Evolutionary conservation across 2,329 filamentous ascomycete species (phyloP).

Genomic region (Ascomycota sp.): DNA sequence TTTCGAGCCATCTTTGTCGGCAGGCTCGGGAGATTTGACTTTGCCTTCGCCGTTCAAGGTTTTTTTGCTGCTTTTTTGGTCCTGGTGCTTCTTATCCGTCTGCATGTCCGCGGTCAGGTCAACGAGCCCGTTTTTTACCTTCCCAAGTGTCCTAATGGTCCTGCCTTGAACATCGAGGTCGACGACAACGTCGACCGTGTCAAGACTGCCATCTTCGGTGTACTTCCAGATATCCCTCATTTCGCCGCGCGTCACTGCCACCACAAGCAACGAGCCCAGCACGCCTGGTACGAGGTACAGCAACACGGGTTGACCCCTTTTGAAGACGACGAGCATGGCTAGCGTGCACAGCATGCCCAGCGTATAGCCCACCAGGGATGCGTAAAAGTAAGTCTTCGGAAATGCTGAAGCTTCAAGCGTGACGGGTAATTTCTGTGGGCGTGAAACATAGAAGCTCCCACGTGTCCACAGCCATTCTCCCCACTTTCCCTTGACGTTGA

Average conservation of each 20-base stretch:
- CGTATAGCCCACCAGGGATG: slow-evolving; percentile 56
- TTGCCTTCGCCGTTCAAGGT: slow-evolving; percentile 1
- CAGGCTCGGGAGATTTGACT: slow-evolving; percentile 1
- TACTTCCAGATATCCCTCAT: slow-evolving; percentile 60
- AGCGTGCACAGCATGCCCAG: slow-evolving; percentile 61
- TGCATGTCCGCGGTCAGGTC: slow-evolving; percentile 13
- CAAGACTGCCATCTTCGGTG: slow-evolving; percentile 47
- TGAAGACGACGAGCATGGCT: slow-evolving; percentile 53
- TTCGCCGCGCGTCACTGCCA: slow-evolving; percentile 52
- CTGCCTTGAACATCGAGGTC: slow-evolving; percentile 30
- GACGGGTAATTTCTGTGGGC: slow-evolving; percentile 8
- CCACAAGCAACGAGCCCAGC: slow-evolving; percentile 52
- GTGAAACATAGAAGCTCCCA: slow-evolving; percentile 7
- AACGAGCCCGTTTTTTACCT: slow-evolving; percentile 16
- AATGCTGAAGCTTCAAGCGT: slow-evolving; percentile 32
- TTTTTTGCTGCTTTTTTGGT: slow-evolving; percentile 5
- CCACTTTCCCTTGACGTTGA: slow-evolving; percentile 52
- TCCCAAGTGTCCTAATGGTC: slow-evolving; percentile 18
- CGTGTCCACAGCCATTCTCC: slow-evolving; percentile 65
- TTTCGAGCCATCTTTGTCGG: slow-evolving; percentile 3
- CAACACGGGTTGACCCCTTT: slow-evolving; percentile 74
- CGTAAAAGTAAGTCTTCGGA: slow-evolving; percentile 68
- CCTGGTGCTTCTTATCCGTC: slow-evolving; percentile 2
- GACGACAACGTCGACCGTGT: slow-evolving; percentile 32
- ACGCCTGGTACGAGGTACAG: slow-evolving; percentile 85